A percentile compares a stretch with the other conserved stretches of the same genome.
phyloP scores from a whole-genome alignment of 345 rosid genomes.

The Gossypioides kirkii region DNA sequence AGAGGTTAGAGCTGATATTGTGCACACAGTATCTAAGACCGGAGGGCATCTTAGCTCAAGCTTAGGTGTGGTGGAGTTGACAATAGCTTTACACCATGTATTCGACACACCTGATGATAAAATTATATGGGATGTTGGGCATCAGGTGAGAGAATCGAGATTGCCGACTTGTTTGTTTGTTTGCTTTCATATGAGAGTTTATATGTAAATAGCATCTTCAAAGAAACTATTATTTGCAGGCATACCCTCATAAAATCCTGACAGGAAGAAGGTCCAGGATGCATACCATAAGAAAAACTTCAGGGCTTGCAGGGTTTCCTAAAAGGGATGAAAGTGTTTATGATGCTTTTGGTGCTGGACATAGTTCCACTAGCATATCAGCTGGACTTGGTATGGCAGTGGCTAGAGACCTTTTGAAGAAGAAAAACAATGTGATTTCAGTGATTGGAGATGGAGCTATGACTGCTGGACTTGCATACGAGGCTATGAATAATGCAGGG shows the following conservation, averaged over 20 bases:
- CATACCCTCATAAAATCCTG: conserved; percentile 68
- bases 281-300: conserved; percentile 63
- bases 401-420: conserved; percentile 55
- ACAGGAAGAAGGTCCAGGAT: conserved; percentile 70
- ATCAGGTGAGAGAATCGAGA: conserved; percentile 43
- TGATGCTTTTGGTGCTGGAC: conserved; percentile 73
- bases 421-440: conserved; percentile 53
- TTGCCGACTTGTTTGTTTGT: background rate
- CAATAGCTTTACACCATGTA: conserved; percentile 60
- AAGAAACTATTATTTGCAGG: conserved; percentile 28
- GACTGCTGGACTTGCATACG: conserved; percentile 79
- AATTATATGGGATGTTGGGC: conserved; percentile 80
- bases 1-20: conserved; percentile 59
- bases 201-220: background rate
- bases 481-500: conserved; percentile 74
- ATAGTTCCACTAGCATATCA: conserved; percentile 76
- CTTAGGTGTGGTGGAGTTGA: conserved; percentile 61
- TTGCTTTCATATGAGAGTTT: background rate
- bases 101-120: conserved; percentile 64
- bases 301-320: conserved; percentile 73
- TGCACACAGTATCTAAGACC: conserved; percentile 43
- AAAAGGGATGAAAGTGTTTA: conserved; percentile 65
- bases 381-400: conserved; percentile 86
- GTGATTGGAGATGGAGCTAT: conserved; percentile 82
- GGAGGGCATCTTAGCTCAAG: conserved; percentile 73